These are phyloP conservation scores for Trifolium fragiferum DNA, from an alignment of 306 rosid genomes.

Conservation along the genomic window DNA sequence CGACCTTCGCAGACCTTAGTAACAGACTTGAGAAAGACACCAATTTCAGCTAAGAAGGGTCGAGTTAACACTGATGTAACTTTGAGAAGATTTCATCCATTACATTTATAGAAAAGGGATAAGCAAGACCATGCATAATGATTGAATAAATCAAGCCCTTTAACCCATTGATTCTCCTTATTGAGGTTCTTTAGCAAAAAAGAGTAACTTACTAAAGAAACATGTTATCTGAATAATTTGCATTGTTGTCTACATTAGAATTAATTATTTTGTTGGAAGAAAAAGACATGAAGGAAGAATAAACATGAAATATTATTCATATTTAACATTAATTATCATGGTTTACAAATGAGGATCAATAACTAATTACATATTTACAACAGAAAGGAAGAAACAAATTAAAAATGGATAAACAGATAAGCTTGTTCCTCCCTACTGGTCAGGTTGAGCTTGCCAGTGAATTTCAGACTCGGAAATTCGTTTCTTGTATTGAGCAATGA, in stretches of 20 bases:
- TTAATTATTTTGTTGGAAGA: not conserved
- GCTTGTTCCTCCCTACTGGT: not conserved
- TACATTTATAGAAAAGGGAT: no score
- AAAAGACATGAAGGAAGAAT: not conserved
- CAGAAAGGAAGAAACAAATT: not conserved
- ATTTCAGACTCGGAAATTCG: slow-evolving; percentile 10
- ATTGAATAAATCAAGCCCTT: not conserved
- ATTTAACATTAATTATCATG: not conserved
- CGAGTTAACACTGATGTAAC: no score
- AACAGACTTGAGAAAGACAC: no score
- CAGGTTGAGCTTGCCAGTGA: slow-evolving; percentile 1
- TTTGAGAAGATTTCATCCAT: no score
- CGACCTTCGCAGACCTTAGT: no score
- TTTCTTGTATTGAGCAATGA: slow-evolving; percentile 27
- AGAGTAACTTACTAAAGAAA: not conserved
- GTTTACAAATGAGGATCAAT: not conserved
- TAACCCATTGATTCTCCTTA: not conserved
- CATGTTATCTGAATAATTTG: not conserved
- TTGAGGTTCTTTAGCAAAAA: not conserved
- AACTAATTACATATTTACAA: slow-evolving; percentile 1
- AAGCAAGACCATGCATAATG: not conserved
- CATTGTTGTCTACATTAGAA: slow-evolving; percentile 11
- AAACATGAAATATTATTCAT: not conserved
- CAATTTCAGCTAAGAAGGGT: no score
- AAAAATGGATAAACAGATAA: slow-evolving; percentile 8